Conservation (phyloP, 352 stramenopile genomes). For the Phytopythium sindhum region DNA sequence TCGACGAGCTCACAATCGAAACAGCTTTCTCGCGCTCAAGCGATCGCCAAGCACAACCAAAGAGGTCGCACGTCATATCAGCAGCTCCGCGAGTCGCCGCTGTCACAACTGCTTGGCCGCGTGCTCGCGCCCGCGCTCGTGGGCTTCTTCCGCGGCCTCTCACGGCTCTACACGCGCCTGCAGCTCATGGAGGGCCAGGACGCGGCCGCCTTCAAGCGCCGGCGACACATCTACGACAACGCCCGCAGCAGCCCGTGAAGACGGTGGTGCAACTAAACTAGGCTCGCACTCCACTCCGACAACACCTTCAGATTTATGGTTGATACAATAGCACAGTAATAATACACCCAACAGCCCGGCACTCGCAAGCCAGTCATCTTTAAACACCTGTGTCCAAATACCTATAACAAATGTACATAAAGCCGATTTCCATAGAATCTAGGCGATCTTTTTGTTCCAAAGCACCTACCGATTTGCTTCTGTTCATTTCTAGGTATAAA, state of each 20-base stretch:
- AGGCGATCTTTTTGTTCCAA: too few relatives aligned
- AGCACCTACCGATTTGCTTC: too few relatives aligned
- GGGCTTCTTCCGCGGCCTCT: neutral
- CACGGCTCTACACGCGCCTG: neutral
- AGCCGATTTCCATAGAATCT: too few relatives aligned
- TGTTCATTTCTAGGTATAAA: neutral
- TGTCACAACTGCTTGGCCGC: neutral
- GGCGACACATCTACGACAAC: neutral
- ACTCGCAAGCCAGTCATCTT: too few relatives aligned
- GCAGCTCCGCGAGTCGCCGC: slow-evolving; percentile 3
- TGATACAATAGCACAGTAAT: neutral
- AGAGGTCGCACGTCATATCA: too few relatives aligned
- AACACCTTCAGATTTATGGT: neutral
- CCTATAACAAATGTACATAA: too few relatives aligned
- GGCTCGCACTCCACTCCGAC: too few relatives aligned
- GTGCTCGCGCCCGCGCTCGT: neutral
- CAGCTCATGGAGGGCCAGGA: slow-evolving; percentile 6
- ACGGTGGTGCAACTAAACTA: neutral
- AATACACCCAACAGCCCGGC: too few relatives aligned
- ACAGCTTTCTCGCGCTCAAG: neutral
- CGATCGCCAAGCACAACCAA: too few relatives aligned
- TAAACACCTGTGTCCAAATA: too few relatives aligned
- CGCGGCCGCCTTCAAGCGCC: slow-evolving; percentile 1
- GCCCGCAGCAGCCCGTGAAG: neutral
- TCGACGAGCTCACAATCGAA: neutral